Evolutionary conservation across 2,329 filamentous ascomycete species (phyloP), one percentile per base, ranked within the genome.

Genomic region (Penicillium sp.): DNA sequence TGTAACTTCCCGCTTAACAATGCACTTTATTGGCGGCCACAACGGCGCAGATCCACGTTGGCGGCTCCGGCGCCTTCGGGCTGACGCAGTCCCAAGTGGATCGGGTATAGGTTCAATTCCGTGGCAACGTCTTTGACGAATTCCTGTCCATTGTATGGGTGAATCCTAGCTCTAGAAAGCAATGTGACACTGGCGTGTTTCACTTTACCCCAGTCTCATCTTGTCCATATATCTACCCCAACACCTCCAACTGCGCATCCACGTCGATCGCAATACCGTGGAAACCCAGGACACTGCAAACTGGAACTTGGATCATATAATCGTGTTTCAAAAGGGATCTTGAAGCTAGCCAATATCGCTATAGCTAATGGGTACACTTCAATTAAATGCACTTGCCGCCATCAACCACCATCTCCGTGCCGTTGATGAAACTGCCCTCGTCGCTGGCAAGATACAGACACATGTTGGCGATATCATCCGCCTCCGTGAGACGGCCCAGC

Each of bases 391-490:
- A 72, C 54, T 73, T 75, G 25, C 79, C 79, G 36, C 82, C 82
- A 70, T 85, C 81, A 39, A 87, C 81, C 47, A 88, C 81, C 55
- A 90, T 74, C 55, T 87, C 86, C n/a, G 85, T 78, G 0, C 87
- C 88, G 0, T 86, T 89, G 56, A 91, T 81, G 61, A 90, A 90
- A 3, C 75, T 78, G 0, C 84, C 85, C 63, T 90, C 88, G 25
- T 89, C 84, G 53, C 85, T 88, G 2, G 85, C 85, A 41, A 91
- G 68, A 65, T 86, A 91, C 16, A 85, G 77, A 55, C 82, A 85
- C 24, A 86, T 85, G 62, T 89, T 88, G 2, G 85, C 87, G 31
- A 91, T 80, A 66, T 91, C 88, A 9, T 77, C 74, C 2, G 70
- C 67, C 14, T 75, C 72, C n/a, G 71, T 72, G 25, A 73, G 57